Evolutionary conservation across 73 alveolate genomes (phyloP).

Genomic region (Paramecium biaurelia): DNA sequence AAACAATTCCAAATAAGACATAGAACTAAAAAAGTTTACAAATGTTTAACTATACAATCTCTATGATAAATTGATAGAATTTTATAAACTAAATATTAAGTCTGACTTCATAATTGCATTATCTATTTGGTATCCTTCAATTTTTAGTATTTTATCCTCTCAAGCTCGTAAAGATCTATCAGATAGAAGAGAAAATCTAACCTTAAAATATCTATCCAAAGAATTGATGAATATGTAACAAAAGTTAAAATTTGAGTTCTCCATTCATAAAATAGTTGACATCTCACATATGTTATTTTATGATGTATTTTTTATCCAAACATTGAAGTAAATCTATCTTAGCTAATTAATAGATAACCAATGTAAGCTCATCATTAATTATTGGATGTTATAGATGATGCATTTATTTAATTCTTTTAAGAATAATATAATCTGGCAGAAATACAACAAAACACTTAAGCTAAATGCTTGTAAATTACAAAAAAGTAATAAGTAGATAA

Average conservation of each 20-base stretch:
- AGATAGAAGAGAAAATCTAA: background rate
- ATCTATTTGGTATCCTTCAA: background rate
- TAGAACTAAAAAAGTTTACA: background rate
- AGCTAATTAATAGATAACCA: background rate
- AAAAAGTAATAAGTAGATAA: background rate
- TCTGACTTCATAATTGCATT: background rate
- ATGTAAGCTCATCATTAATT: constrained; percentile 26
- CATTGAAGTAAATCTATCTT: background rate
- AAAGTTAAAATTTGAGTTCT: background rate
- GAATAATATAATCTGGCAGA: background rate
- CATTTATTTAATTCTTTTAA: background rate
- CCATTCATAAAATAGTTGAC: background rate
- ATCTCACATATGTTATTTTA: background rate
- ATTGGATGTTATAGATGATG: constrained; percentile 9
- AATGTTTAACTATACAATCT: background rate
- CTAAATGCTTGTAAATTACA: background rate
- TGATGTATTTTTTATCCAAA: background rate
- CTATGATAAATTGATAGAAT: background rate
- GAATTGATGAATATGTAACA: background rate
- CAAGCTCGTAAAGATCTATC: background rate
- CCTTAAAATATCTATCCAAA: background rate
- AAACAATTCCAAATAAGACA: background rate
- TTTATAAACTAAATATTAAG: background rate
- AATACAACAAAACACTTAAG: background rate
- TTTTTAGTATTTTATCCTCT: background rate